A percentile compares a stretch with the other conserved stretches of the same genome.
Evolutionary conservation across 2,329 filamentous ascomycete species (phyloP).

Genomic region (Sarocladium oryzae): DNA sequence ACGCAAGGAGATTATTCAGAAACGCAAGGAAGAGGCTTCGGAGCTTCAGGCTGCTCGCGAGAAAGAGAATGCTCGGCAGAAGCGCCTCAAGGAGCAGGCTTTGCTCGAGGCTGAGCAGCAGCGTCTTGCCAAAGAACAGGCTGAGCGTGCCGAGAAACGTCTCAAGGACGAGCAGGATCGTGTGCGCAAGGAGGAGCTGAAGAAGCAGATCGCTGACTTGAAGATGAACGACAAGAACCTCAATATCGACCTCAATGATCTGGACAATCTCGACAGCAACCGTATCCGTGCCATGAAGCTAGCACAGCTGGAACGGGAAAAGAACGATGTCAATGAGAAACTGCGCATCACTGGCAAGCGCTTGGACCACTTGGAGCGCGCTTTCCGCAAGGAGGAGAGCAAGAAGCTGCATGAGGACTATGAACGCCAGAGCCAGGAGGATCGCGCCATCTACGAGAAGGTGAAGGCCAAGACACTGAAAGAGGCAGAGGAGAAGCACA

Average conservation of each 20-base stretch:
- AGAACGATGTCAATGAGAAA: constrained; percentile 90
- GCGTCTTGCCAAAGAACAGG: constrained; percentile 86
- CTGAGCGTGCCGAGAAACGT: constrained; percentile 80
- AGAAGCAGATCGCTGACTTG: constrained; percentile 86
- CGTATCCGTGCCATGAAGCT: constrained; percentile 92
- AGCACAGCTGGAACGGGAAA: constrained; percentile 92
- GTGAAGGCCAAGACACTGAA: constrained; percentile 70
- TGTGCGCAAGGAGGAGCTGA: constrained; percentile 86
- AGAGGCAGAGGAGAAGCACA: constrained; percentile 82
- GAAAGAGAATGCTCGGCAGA: constrained; percentile 85
- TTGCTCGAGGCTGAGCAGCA: constrained; percentile 84
- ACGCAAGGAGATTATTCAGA: constrained; percentile 86
- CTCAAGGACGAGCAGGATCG: constrained; percentile 82
- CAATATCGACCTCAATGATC: constrained; percentile 70
- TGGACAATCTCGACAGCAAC: constrained; percentile 83
- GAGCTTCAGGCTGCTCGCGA: constrained; percentile 83
- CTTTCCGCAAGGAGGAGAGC: constrained; percentile 89
- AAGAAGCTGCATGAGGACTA: constrained; percentile 89
- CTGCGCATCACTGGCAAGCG: constrained; percentile 90
- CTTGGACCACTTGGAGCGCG: constrained; percentile 93
- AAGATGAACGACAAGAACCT: constrained; percentile 76
- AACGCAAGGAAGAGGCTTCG: constrained; percentile 93
- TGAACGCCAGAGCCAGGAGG: constrained; percentile 69
- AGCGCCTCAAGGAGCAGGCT: constrained; percentile 79
- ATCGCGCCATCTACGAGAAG: constrained; percentile 74